Percentiles rank a stretch among this genome's conserved stretches.
Conservation (phyloP, 805 yeast species). For the Candida oleophila region DNA sequence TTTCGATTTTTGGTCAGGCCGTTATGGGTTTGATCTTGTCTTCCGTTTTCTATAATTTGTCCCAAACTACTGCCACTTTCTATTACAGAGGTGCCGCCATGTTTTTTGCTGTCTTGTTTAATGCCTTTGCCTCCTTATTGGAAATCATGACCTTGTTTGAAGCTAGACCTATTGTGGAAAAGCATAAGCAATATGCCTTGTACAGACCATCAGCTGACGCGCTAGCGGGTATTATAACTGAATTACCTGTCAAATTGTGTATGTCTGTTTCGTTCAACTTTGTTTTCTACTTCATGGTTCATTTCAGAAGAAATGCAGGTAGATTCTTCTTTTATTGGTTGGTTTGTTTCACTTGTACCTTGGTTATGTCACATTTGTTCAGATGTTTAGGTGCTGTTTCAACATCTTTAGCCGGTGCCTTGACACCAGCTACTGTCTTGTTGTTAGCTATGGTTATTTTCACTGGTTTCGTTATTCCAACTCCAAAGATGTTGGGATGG, state of each 20-base stretch:
- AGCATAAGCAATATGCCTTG: slow-evolving; percentile 70
- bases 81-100: slow-evolving; percentile 64
- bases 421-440: slow-evolving; percentile 46
- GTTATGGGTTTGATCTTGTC: slow-evolving; percentile 61
- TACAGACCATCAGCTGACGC: slow-evolving; percentile 78
- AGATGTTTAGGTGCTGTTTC: slow-evolving; percentile 44
- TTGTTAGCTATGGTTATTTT: slow-evolving; percentile 55
- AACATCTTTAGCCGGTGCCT: slow-evolving; percentile 39
- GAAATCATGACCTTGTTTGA: slow-evolving; percentile 60
- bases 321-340: slow-evolving; percentile 39
- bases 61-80: slow-evolving; percentile 51
- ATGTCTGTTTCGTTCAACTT: slow-evolving; percentile 31
- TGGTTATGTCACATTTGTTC: slow-evolving; percentile 42
- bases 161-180: slow-evolving; percentile 63
- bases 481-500: slow-evolving; percentile 59
- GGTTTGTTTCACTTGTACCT: slow-evolving; percentile 27
- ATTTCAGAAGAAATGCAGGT: slow-evolving; percentile 36
- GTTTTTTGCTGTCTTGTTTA: slow-evolving; percentile 60
- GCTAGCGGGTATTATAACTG: slow-evolving; percentile 57
- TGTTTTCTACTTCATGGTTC: slow-evolving; percentile 49
- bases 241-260: slow-evolving; percentile 56
- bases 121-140: slow-evolving; percentile 59
- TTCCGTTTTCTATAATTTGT: slow-evolving; percentile 55
- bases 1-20: slow-evolving; percentile 51
- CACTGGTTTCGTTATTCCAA: slow-evolving; percentile 47